Base-by-base conservation (phyloP, 306 rosid genomes). In the Erythrophleum fordii region DNA sequence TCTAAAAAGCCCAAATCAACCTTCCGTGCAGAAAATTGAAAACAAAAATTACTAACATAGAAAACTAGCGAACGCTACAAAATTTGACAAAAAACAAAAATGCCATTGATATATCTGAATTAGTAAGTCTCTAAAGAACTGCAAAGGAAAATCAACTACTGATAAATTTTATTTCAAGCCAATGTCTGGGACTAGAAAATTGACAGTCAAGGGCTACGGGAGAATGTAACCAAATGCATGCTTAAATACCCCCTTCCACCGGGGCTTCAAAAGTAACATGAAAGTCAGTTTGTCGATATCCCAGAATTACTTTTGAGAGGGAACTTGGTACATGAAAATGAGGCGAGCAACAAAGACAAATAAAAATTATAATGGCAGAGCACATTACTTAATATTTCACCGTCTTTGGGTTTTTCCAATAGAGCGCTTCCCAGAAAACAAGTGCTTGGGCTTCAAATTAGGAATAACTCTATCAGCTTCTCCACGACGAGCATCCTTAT, bases 401-500 rank as follows among this genome's bases (percentile, higher is more conserved):
- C 97, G 98, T 74, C 98, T 84, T 1, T 91, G 80, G 0, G 94
- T 94, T 85, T 91, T 94, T 26, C 98, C 97, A 44, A 0, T 77
- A 29, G 93, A 80, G 56, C 97, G 91, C 80, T 94, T 94, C 77
- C 98, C 98, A 49, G 97, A 80, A 82, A 5, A 94, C 78, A 94
- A 87, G 87, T 94, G 97, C 83, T 94, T 94, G 42, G 97, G 97
- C 81, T 86, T 92, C 77, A 89, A 49, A 69, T 55, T 89, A 18
- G 95, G 96, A 70, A 94, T 92, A 28, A 94, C 98, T 83, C 98
- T 89, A 80, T 94, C 98, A 66, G 97, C 97, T 83, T 94, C 97
- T 69, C 98, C 94, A 4, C 96, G 96, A 7, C 94, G 94, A 45
- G 98, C 93, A 23, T 92, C 70, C 84, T 92, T 92, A 85, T 94